Evolutionary conservation across 257 asterid species (phyloP).

Genomic region (Catharanthus roseus): DNA sequence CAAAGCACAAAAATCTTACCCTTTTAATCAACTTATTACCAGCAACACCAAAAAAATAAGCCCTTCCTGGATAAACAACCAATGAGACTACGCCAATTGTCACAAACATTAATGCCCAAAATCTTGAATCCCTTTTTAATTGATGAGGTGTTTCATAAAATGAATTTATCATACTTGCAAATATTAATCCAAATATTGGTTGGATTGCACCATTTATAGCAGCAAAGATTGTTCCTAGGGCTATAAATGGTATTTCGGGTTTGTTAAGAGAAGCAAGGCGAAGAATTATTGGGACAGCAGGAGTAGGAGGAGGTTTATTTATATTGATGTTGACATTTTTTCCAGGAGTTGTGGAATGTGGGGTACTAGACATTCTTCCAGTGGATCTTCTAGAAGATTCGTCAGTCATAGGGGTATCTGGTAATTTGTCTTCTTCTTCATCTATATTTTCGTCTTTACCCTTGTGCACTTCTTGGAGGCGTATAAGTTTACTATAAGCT

Average conservation of each 20-base stretch:
- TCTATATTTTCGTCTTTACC: not conserved
- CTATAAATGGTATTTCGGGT: constrained; percentile 56
- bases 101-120: constrained; percentile 77
- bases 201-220: constrained; percentile 61
- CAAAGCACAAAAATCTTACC: constrained; percentile 64
- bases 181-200: constrained; percentile 60
- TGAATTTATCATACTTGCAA: constrained; percentile 51
- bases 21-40: constrained; percentile 67
- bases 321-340: no score
- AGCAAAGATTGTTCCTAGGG: constrained; percentile 50
- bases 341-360: constrained; percentile 15
- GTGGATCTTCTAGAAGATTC: constrained; percentile 19
- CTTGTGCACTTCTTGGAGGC: constrained; percentile 33
- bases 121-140: constrained; percentile 47
- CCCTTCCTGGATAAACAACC: constrained; percentile 67
- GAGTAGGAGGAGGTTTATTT: no score
- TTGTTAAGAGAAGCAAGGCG: constrained; percentile 67
- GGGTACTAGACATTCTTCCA: constrained; percentile 20
- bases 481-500: constrained; percentile 55
- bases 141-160: constrained; percentile 53
- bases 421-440: constrained; percentile 11
- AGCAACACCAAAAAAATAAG: constrained; percentile 73
- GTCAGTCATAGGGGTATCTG: constrained; percentile 19
- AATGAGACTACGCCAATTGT: constrained; percentile 54
- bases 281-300: no score